Conservation (phyloP, 1,139 yeast genomes). For the Maudiozyma humilis region DNA sequence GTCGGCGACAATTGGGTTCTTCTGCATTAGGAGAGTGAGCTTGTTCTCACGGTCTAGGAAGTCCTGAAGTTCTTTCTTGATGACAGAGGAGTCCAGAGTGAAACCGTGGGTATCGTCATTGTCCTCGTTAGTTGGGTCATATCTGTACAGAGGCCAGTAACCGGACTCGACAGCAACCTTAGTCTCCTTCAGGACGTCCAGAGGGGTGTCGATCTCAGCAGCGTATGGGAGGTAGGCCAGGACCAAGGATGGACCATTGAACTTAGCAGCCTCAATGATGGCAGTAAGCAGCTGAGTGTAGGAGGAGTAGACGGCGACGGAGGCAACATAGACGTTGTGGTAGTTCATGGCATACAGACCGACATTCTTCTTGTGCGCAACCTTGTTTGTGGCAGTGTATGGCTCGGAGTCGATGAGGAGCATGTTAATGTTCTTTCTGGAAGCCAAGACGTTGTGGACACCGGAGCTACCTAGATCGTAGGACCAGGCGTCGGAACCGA, state of each 20-base stretch:
- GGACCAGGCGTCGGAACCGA: slow-evolving; percentile 95
- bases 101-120: slow-evolving; percentile 45
- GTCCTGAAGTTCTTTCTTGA: slow-evolving; percentile 65
- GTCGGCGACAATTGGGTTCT: slow-evolving; percentile 70
- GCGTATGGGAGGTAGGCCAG: slow-evolving; percentile 82
- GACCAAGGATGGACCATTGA: slow-evolving; percentile 83
- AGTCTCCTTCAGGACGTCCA: slow-evolving; percentile 75
- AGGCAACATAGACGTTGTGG: slow-evolving; percentile 85
- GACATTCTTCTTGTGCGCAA: slow-evolving; percentile 72
- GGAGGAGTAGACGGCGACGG: slow-evolving; percentile 88
- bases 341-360: slow-evolving; percentile 95
- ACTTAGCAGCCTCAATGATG: slow-evolving; percentile 77
- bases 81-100: slow-evolving; percentile 75
- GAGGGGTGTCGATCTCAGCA: slow-evolving; percentile 58
- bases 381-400: slow-evolving; percentile 32
- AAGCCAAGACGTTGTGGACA: slow-evolving; percentile 72
- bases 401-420: slow-evolving; percentile 89
- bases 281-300: slow-evolving; percentile 91
- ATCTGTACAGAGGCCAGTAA: slow-evolving; percentile 91
- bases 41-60: slow-evolving; percentile 88
- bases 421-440: slow-evolving; percentile 74
- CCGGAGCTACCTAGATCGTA: slow-evolving; percentile 90
- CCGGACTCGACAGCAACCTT: slow-evolving; percentile 88
- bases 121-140: slow-evolving; percentile 50
- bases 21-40: slow-evolving; percentile 62